A percentile compares a stretch with the other conserved stretches of the same genome.
Evolutionary conservation across 208 protist species (phyloP).

Genomic region (Trypanosoma grayi): DNA sequence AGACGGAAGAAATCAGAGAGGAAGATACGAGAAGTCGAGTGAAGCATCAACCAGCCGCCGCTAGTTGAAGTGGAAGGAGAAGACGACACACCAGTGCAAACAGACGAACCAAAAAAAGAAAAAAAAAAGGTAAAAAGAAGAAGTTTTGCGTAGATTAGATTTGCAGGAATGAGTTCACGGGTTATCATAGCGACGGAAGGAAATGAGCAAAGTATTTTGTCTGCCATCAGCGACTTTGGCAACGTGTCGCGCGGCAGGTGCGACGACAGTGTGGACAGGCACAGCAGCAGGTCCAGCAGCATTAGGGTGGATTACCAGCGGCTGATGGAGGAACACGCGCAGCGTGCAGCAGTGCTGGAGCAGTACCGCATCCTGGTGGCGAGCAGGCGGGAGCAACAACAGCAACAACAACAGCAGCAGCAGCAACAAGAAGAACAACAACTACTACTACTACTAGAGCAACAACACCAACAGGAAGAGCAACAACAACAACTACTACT

Average conservation of each 20-base stretch:
- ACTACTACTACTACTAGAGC: too few species aligned
- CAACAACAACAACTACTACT: too few species aligned
- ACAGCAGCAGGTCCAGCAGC: slow-evolving; percentile 46
- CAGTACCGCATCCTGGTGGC: slow-evolving; percentile 62
- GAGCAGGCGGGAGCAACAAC: slow-evolving; percentile 8
- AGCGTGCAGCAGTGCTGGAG: slow-evolving; percentile 49
- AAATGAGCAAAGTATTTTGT: not conserved
- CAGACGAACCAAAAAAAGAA: too few species aligned
- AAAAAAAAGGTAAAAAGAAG: too few species aligned
- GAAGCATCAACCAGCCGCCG: too few species aligned
- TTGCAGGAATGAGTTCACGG: too few species aligned
- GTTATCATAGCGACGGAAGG: not conserved
- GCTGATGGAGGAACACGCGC: slow-evolving; percentile 41
- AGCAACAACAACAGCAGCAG: slow-evolving; percentile 16
- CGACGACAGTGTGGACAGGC: slow-evolving; percentile 22
- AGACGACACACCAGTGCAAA: too few species aligned
- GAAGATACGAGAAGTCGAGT: too few species aligned
- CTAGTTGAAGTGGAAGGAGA: too few species aligned
- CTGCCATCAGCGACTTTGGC: not conserved
- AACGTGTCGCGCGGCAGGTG: not conserved
- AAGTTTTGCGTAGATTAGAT: too few species aligned
- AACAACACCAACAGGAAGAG: too few species aligned
- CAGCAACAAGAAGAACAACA: not conserved
- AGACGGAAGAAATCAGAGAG: too few species aligned
- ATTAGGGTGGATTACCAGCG: slow-evolving; percentile 45